Conservation (phyloP, 495 filamentous ascomycete species). For the Pyrenula massariospora region DNA sequence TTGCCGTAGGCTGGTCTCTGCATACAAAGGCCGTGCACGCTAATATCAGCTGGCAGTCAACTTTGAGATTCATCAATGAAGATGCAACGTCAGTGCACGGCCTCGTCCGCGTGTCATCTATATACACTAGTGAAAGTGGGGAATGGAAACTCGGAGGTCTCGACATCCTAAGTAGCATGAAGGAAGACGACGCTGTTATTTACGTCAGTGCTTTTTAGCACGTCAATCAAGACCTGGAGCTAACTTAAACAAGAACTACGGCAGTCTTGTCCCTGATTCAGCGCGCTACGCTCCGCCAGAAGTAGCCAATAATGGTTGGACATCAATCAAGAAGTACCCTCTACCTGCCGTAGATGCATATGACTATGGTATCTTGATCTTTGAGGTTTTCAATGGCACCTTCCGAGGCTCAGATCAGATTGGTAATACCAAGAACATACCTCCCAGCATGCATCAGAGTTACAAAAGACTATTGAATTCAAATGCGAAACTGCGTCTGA, state of each 20-base stretch:
- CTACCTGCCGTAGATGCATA: slow-evolving; percentile 76
- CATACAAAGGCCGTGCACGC: not conserved
- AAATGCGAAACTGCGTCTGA: slow-evolving; percentile 81
- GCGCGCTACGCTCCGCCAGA: slow-evolving; percentile 77
- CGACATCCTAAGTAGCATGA: slow-evolving; percentile 85
- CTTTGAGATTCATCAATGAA: slow-evolving; percentile 88
- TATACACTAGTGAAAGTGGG: slow-evolving; percentile 88
- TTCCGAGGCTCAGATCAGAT: slow-evolving; percentile 63
- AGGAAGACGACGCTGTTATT: slow-evolving; percentile 85
- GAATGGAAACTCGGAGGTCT: slow-evolving; percentile 97
- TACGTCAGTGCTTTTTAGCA: slow-evolving; percentile 47
- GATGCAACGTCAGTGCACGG: slow-evolving; percentile 88
- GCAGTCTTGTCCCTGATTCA: slow-evolving; percentile 73
- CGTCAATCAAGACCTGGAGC: not conserved
- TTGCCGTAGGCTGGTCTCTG: slow-evolving; percentile 49
- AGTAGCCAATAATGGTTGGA: slow-evolving; percentile 77
- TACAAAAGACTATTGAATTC: slow-evolving; percentile 79
- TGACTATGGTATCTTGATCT: slow-evolving; percentile 71
- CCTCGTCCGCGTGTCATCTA: slow-evolving; percentile 66
- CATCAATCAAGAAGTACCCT: slow-evolving; percentile 71
- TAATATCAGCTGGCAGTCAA: slow-evolving; percentile 42
- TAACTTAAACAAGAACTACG: slow-evolving; percentile 51
- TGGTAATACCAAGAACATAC: slow-evolving; percentile 75
- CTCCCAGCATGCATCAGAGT: slow-evolving; percentile 72
- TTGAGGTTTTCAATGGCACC: slow-evolving; percentile 80